Evolutionary conservation across 306 rosid species (phyloP).

Genomic region (Cucurbita maxima): DNA sequence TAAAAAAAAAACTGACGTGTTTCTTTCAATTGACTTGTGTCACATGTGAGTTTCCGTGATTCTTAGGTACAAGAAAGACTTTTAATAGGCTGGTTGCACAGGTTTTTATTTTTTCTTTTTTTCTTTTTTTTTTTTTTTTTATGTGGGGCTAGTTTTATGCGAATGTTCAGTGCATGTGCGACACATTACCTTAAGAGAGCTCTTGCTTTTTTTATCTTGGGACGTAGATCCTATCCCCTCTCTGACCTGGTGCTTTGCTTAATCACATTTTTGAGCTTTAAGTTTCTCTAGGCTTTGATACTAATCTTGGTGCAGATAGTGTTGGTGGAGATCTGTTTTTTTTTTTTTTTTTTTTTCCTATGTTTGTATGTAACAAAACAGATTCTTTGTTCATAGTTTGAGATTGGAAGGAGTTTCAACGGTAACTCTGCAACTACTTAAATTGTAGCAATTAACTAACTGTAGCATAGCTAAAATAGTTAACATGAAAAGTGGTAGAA

Average conservation of each 20-base stretch:
- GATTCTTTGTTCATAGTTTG: not conserved
- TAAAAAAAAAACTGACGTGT: not conserved
- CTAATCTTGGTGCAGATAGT: not conserved
- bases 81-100: not conserved
- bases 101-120: too few relatives aligned
- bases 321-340: not conserved
- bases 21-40: not conserved
- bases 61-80: not conserved
- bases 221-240: not conserved
- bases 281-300: not conserved
- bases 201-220: not conserved
- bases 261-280: not conserved
- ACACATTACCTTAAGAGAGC: not conserved
- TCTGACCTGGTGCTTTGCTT: not conserved
- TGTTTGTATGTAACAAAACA: not conserved
- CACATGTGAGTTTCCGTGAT: not conserved
- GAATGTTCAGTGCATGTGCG: not conserved
- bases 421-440: not conserved
- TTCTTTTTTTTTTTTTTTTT: too few relatives aligned
- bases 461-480: not conserved
- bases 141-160: not conserved
- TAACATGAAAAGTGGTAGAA: not conserved
- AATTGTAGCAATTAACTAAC: not conserved
- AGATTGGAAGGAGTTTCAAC: not conserved
- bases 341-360: not conserved